These are phyloP conservation scores for Raphanus sativus DNA, from an alignment of 345 rosid genomes.

Conservation along the genomic window DNA sequence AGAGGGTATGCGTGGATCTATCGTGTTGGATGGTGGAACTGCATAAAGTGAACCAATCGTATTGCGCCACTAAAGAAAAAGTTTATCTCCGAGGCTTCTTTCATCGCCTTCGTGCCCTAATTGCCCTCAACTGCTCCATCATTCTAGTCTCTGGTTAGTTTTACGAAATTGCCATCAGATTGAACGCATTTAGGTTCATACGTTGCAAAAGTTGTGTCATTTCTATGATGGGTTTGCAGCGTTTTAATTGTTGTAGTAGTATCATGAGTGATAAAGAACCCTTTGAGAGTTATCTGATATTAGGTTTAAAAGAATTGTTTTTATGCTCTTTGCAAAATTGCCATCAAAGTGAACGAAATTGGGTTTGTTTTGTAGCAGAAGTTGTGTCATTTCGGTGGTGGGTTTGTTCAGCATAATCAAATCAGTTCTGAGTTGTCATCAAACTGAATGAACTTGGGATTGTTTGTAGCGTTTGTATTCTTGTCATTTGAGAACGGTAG, in stretches of 20 bases:
- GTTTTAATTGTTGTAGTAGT: not conserved
- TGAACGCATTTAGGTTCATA: not conserved
- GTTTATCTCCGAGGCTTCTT: slow-evolving; percentile 71
- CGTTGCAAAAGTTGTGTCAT: not conserved
- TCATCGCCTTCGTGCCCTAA: slow-evolving; percentile 87
- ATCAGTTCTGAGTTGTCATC: not conserved
- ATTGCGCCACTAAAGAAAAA: slow-evolving; percentile 53
- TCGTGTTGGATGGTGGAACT: slow-evolving; percentile 97
- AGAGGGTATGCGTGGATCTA: slow-evolving; percentile 83
- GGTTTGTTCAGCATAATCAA: not conserved
- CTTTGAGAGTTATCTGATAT: too few relatives aligned
- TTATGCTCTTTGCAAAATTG: not conserved
- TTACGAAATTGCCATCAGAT: not conserved
- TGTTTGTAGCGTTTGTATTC: too few relatives aligned
- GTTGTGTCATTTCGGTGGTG: not conserved
- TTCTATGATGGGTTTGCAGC: not conserved
- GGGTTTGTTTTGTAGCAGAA: not conserved
- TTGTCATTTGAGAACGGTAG: too few relatives aligned
- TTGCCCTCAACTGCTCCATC: slow-evolving; percentile 81
- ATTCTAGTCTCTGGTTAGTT: slow-evolving; percentile 66
- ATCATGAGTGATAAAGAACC: not conserved
- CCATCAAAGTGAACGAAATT: not conserved
- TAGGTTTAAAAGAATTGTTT: too few relatives aligned
- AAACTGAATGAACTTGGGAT: too few relatives aligned
- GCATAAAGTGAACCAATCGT: slow-evolving; percentile 63